Base-by-base conservation (phyloP, 2,329 filamentous ascomycete species). In the Scorias spongiosa region DNA sequence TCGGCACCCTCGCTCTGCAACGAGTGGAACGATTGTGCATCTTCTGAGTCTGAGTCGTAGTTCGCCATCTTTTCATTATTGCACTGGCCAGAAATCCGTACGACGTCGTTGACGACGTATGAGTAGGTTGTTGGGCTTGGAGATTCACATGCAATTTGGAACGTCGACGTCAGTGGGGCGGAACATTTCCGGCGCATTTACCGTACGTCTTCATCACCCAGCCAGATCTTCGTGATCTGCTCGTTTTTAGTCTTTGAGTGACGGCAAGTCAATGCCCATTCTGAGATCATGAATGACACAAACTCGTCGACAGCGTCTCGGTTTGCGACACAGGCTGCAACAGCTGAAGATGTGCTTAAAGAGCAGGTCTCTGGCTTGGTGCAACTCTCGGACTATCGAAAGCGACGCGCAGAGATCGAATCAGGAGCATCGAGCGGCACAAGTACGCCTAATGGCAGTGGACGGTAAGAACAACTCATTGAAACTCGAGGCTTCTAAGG, bases 331-430 rank as follows among this genome's bases (percentile, higher is more conserved):
- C 83, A 88, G 57, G 80, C 79, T 49, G 72, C 81, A 52, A 83
- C 83, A 1, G 83, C 84, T 1, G 78, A 89, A 61, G 81, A 94
- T 57, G 72, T 86, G 11, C 72, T 94, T 40, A 89, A 89, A 47
- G 84, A 78, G 43, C 80, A 86, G 57, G 93, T 86, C 0, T 87
- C 95, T 51, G 91, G 91, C 36, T 79, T 98, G 2, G 89, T 96
- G 43, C 78, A 84, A 46, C 79, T 95, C 38, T 86, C 84, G 51
- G 91, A 96, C 60, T 96, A 93, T 63, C 86, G 89, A 63, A 96
- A 98, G 67, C 80, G 91, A 47, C 85, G 89, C 63, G 88, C 87
- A 54, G 86, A 95, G 89, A 95, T 62, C 80, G 85, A 59, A 89
- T 91, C 32, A 58, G 85, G 49, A 15, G 40, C 80, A 77, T 10